phyloP scores from a whole-genome alignment of 164 flowering plant genomes.

The Brasenia schreberi region DNA sequence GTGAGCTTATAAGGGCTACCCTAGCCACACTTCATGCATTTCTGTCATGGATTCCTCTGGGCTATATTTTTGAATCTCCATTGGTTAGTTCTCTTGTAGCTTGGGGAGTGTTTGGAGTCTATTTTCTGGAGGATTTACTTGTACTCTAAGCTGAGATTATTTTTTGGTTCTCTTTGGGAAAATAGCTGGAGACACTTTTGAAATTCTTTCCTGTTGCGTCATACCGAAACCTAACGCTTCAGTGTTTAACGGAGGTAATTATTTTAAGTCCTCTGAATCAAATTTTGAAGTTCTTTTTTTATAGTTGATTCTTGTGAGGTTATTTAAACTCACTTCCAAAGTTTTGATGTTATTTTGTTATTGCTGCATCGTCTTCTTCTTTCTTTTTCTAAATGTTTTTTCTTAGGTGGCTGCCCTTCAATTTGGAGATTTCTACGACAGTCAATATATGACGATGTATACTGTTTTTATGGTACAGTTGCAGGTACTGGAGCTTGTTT shows the following conservation, averaged over 20 bases:
- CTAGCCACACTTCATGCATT: conserved; percentile 93
- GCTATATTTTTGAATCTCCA: conserved; percentile 93
- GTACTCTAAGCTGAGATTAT: no score
- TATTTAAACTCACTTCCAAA: neutral
- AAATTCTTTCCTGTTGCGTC: conserved; percentile 71
- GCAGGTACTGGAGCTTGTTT: conserved; percentile 47
- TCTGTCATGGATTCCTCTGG: conserved; percentile 97
- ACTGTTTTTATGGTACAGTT: conserved; percentile 73
- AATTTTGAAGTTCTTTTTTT: neutral
- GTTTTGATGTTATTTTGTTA: neutral
- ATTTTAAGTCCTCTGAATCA: neutral
- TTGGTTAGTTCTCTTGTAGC: conserved; percentile 42
- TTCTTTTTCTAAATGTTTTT: neutral
- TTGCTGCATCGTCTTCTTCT: neutral
- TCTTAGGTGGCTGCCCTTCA: conserved; percentile 80
- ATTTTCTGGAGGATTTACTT: no score
- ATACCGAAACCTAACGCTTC: conserved; percentile 91
- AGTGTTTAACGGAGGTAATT: conserved; percentile 83
- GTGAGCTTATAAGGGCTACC: conserved; percentile 91
- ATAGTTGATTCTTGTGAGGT: neutral
- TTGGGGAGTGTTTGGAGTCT: neutral
- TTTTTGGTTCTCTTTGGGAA: neutral
- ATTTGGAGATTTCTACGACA: conserved; percentile 73
- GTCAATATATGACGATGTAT: conserved; percentile 77
- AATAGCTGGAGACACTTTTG: conserved; percentile 82